Evolutionary conservation across 2,329 filamentous ascomycete genomes (phyloP).

Genomic region (Xylaria sp.): DNA sequence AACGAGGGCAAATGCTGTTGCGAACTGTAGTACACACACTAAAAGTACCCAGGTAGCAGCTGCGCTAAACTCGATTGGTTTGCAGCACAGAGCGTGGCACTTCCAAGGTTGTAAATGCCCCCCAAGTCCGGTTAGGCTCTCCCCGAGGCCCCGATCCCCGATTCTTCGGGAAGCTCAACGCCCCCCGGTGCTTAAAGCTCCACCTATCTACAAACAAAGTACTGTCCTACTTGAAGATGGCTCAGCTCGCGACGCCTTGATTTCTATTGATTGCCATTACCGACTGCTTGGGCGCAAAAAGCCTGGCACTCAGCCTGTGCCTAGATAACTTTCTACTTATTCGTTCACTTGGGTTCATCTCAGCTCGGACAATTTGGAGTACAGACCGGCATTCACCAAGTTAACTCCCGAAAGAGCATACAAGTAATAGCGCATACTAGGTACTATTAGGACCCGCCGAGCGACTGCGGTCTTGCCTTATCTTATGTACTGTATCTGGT

Average conservation of each 20-base stretch:
- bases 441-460: constrained; percentile 8
- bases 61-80: neutral
- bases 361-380: too few relatives aligned
- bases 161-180: neutral
- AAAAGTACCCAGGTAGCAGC: neutral
- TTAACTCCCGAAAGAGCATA: neutral
- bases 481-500: too few relatives aligned
- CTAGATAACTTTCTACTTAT: neutral
- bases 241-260: neutral
- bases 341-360: too few relatives aligned
- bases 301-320: neutral
- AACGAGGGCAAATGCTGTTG: too few relatives aligned
- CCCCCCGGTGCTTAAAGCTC: neutral
- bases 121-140: neutral
- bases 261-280: neutral
- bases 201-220: neutral
- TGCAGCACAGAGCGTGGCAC: neutral
- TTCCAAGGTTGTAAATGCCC: too few relatives aligned
- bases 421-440: neutral
- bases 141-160: neutral
- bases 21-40: too few relatives aligned
- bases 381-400: neutral
- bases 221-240: neutral
- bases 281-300: neutral
- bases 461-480: constrained; percentile 3